phyloP scores from a whole-genome alignment of 2,329 filamentous ascomycete genomes.

The Ambrosiella beaveri region DNA sequence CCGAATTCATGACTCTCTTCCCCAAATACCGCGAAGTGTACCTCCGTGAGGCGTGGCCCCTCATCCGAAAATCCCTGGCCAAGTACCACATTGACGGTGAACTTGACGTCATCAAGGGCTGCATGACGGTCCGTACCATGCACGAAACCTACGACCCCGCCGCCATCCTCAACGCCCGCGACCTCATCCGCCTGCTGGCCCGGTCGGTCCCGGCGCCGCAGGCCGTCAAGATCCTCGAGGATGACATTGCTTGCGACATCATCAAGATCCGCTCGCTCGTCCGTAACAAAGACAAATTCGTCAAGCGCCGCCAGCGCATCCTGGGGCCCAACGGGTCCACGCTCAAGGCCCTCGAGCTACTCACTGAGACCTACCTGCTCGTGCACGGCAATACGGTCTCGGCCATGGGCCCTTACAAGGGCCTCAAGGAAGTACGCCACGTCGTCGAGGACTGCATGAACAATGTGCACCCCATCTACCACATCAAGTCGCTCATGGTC shows the following conservation, averaged over 20 bases:
- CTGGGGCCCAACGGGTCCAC: slow-evolving; percentile 83
- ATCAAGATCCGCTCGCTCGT: slow-evolving; percentile 90
- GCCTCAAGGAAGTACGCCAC: slow-evolving; percentile 76
- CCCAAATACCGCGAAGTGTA: slow-evolving; percentile 95
- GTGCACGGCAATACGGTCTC: slow-evolving; percentile 94
- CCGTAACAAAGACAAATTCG: slow-evolving; percentile 84
- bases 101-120: slow-evolving; percentile 85
- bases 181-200: slow-evolving; percentile 83
- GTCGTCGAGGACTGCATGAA: slow-evolving; percentile 92
- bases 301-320: slow-evolving; percentile 85
- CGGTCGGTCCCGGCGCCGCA: slow-evolving; percentile 84
- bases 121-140: slow-evolving; percentile 93
- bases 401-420: slow-evolving; percentile 83
- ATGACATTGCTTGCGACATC: slow-evolving; percentile 80
- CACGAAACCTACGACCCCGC: slow-evolving; percentile 83
- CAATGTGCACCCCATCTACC: slow-evolving; percentile 91
- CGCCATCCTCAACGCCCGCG: slow-evolving; percentile 79
- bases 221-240: slow-evolving; percentile 85
- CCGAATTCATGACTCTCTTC: slow-evolving; percentile 72
- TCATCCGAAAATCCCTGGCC: slow-evolving; percentile 73
- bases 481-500: slow-evolving; percentile 65
- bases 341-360: slow-evolving; percentile 79
- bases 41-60: slow-evolving; percentile 79
- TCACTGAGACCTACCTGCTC: slow-evolving; percentile 82
- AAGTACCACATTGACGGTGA: slow-evolving; percentile 80